Conservation (phyloP, 768 basidiomycete species). For the Hemileccinum impolitum region DNA sequence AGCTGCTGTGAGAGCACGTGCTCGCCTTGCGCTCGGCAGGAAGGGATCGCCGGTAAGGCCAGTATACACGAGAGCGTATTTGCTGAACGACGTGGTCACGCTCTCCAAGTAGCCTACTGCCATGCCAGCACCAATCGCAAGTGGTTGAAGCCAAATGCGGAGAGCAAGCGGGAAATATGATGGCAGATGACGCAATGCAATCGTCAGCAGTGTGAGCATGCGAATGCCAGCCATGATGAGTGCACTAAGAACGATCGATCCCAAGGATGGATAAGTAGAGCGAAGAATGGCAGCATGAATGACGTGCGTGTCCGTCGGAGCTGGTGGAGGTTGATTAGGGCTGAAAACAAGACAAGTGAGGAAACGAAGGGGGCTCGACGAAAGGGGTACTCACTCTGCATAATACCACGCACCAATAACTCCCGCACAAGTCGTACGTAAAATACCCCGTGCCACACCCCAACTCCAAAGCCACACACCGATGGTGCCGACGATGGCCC, state of each 20-base stretch:
- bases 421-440: slow-evolving; percentile 73
- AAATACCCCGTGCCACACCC: slow-evolving; percentile 73
- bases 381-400: slow-evolving; percentile 42
- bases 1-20: slow-evolving; percentile 55
- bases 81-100: slow-evolving; percentile 51
- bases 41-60: slow-evolving; percentile 76
- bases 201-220: slow-evolving; percentile 46
- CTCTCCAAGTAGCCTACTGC: slow-evolving; percentile 44
- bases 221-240: slow-evolving; percentile 74
- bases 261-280: slow-evolving; percentile 77
- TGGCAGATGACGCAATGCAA: slow-evolving; percentile 55
- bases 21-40: slow-evolving; percentile 51
- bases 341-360: slow-evolving; percentile 18
- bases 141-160: slow-evolving; percentile 40
- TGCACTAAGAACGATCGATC: slow-evolving; percentile 73
- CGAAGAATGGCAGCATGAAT: slow-evolving; percentile 78
- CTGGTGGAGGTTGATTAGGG: slow-evolving; percentile 33
- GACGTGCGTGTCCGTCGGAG: slow-evolving; percentile 59
- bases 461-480: slow-evolving; percentile 70
- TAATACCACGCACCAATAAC: slow-evolving; percentile 95
- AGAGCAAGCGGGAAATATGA: slow-evolving; percentile 44
- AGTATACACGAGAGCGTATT: slow-evolving; percentile 67
- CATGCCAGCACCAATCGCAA: slow-evolving; percentile 35
- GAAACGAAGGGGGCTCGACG: not conserved
- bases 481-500: slow-evolving; percentile 57